phyloP scores from a whole-genome alignment of 176 grass and related monocot genomes.

The Poa annua region DNA sequence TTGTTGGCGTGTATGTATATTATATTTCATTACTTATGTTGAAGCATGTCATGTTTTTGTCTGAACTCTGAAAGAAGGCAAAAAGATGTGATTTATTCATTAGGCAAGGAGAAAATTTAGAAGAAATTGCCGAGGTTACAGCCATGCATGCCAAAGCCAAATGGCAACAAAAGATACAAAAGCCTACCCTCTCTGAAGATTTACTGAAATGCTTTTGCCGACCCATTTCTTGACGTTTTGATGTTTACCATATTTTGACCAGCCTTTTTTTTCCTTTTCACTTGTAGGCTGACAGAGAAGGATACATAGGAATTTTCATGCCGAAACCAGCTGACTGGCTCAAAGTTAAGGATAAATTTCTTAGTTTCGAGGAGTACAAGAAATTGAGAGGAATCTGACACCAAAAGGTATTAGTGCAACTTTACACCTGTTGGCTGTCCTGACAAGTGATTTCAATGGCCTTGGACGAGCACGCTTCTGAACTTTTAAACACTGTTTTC shows the following conservation, averaged over 20 bases:
- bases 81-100: background rate
- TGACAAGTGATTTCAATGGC: background rate
- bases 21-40: background rate
- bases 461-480: background rate
- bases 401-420: conserved; percentile 11
- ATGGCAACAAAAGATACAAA: background rate
- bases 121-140: background rate
- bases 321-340: conserved; percentile 78
- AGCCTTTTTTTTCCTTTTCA: background rate
- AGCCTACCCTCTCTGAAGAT: background rate
- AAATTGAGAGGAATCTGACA: conserved; percentile 65
- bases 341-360: conserved; percentile 90
- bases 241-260: background rate
- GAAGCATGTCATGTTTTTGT: background rate
- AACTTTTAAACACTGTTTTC: background rate
- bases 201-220: background rate
- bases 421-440: background rate
- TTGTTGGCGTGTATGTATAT: background rate
- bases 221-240: background rate
- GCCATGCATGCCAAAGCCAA: background rate
- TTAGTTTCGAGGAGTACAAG: conserved; percentile 76
- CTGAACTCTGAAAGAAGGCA: background rate
- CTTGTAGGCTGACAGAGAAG: conserved; percentile 84
- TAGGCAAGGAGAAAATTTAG: conserved; percentile 6
- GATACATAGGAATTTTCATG: conserved; percentile 91